Evolutionary conservation across 2,329 filamentous ascomycete species (phyloP).

Genomic region (Westerdykella aurantiaca): DNA sequence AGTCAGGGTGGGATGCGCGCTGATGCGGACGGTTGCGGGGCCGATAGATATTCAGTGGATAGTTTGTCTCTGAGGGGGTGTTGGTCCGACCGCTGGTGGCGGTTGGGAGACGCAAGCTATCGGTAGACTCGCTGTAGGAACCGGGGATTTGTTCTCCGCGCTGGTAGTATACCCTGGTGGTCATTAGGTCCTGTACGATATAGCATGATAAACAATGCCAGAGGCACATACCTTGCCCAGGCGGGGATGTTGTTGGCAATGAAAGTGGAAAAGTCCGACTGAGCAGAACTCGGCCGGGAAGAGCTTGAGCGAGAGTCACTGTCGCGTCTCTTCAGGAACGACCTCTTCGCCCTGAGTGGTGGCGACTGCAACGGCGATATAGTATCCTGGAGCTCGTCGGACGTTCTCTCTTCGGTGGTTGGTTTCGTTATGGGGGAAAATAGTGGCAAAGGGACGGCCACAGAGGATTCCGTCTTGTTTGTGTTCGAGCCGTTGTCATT

Average conservation of each 20-base stretch:
- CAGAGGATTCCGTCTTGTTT: slow-evolving; percentile 25
- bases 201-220: not conserved
- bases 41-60: slow-evolving; percentile 33
- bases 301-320: slow-evolving; percentile 31
- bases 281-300: slow-evolving; percentile 32
- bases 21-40: slow-evolving; percentile 36
- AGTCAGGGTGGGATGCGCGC: slow-evolving; percentile 25
- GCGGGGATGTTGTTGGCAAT: slow-evolving; percentile 33
- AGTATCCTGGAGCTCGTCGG: slow-evolving; percentile 36
- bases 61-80: slow-evolving; percentile 35
- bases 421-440: slow-evolving; percentile 27
- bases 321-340: slow-evolving; percentile 29
- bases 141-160: slow-evolving; percentile 32
- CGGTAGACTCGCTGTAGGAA: slow-evolving; percentile 26
- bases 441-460: slow-evolving; percentile 32
- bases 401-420: slow-evolving; percentile 21
- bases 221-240: slow-evolving; percentile 30
- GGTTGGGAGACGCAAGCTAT: slow-evolving; percentile 26
- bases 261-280: slow-evolving; percentile 32
- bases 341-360: slow-evolving; percentile 35
- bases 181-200: slow-evolving; percentile 7
- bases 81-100: slow-evolving; percentile 33
- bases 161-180: slow-evolving; percentile 32
- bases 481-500: slow-evolving; percentile 19
- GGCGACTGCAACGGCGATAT: slow-evolving; percentile 37